These are phyloP conservation scores for Prunus dulcis DNA, from an alignment of 306 rosid genomes.

Conservation along the genomic window DNA sequence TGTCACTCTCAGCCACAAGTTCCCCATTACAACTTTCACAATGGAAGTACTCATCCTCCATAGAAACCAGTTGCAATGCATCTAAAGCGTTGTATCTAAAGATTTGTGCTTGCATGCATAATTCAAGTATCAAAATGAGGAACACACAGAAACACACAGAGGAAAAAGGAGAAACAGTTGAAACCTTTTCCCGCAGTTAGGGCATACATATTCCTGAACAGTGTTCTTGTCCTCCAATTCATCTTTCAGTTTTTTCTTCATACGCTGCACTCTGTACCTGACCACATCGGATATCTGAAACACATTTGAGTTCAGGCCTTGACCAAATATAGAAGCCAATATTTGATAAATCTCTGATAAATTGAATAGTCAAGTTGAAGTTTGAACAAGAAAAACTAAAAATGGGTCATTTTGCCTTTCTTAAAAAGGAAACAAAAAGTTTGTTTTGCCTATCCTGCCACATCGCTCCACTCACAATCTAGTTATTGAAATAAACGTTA, in stretches of 20 bases:
- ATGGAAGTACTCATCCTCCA: constrained; percentile 84
- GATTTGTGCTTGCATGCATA: constrained; percentile 9
- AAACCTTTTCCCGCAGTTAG: constrained; percentile 83
- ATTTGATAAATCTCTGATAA: constrained; percentile 21
- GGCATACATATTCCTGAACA: constrained; percentile 87
- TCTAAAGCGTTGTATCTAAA: constrained; percentile 89
- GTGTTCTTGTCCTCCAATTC: constrained; percentile 96
- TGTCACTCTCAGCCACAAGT: constrained; percentile 90
- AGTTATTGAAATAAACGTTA: constrained; percentile 8
- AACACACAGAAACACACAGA: neutral
- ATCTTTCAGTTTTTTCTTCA: constrained; percentile 96
- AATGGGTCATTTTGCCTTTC: constrained; percentile 10
- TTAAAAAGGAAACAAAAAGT: constrained; percentile 3
- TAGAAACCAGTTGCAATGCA: constrained; percentile 74
- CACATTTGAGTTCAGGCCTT: constrained; percentile 25
- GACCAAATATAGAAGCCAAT: constrained; percentile 20
- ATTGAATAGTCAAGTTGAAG: constrained; percentile 18
- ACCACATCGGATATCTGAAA: constrained; percentile 87
- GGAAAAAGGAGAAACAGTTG: neutral
- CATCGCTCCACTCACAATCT: constrained; percentile 21
- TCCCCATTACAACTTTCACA: constrained; percentile 88
- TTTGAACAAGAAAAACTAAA: neutral
- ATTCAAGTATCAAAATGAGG: neutral
- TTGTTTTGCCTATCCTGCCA: constrained; percentile 4
- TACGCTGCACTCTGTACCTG: constrained; percentile 89